These are phyloP conservation scores for Puccinia horiana DNA, from an alignment of 1,284 basidiomycete species.

Conservation along the genomic window DNA sequence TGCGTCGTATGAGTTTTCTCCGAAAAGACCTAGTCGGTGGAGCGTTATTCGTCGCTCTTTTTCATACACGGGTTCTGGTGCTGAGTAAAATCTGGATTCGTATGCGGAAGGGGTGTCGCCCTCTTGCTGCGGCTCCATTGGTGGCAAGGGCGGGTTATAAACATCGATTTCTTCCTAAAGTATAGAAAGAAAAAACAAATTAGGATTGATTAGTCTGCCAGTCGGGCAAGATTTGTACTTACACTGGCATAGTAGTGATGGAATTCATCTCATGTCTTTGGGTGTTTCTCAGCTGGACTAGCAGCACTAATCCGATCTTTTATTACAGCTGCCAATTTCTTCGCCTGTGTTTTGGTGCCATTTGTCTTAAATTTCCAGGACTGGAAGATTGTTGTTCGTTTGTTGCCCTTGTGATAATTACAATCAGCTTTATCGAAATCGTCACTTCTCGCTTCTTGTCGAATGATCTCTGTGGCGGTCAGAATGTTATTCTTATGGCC, in stretches of 20 bases:
- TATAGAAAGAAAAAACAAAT: not conserved
- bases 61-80: slow-evolving; percentile 52
- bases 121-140: not conserved
- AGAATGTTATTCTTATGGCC: slow-evolving; percentile 23
- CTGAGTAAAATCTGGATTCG: slow-evolving; percentile 47
- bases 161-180: slow-evolving; percentile 43
- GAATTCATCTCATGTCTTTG: slow-evolving; percentile 54
- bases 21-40: slow-evolving; percentile 53
- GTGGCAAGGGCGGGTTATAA: slow-evolving; percentile 41
- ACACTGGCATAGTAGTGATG: slow-evolving; percentile 52
- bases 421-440: not conserved
- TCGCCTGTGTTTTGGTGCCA: slow-evolving; percentile 23
- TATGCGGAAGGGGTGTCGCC: slow-evolving; percentile 50
- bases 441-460: not conserved
- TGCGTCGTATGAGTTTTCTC: slow-evolving; percentile 44
- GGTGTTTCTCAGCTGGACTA: slow-evolving; percentile 52
- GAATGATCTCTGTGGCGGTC: slow-evolving; percentile 15
- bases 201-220: not conserved
- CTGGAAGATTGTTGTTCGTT: not conserved
- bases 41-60: slow-evolving; percentile 52
- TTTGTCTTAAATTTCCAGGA: slow-evolving; percentile 34
- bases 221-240: slow-evolving; percentile 7
- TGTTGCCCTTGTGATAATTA: not conserved
- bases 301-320: slow-evolving; percentile 51
- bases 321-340: slow-evolving; percentile 39